These are phyloP conservation scores for Amphicarpaea edgeworthii DNA, from an alignment of 306 rosid species.

Conservation along the genomic window DNA sequence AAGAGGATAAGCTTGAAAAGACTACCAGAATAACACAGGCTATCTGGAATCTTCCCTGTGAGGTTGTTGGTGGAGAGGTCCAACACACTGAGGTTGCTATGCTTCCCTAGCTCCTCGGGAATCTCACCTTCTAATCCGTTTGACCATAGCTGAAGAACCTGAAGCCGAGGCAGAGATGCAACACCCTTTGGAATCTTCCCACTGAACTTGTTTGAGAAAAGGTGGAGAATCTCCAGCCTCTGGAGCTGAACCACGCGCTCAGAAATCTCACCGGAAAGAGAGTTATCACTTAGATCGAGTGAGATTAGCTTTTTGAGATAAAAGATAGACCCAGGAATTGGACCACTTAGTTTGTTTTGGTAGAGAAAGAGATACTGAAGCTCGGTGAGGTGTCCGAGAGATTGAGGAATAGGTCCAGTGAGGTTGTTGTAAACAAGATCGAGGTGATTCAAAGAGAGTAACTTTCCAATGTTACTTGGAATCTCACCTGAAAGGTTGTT, in stretches of 20 bases:
- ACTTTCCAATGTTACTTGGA: slow-evolving; percentile 69
- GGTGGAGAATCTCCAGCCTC: slow-evolving; percentile 79
- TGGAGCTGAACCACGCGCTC: slow-evolving; percentile 63
- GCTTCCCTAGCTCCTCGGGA: slow-evolving; percentile 73
- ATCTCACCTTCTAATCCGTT: slow-evolving; percentile 77
- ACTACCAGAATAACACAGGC: slow-evolving; percentile 63
- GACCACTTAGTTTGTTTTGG: slow-evolving; percentile 77
- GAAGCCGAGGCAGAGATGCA: slow-evolving; percentile 71
- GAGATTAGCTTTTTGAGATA: slow-evolving; percentile 67
- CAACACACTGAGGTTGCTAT: slow-evolving; percentile 74
- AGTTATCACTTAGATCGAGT: slow-evolving; percentile 87
- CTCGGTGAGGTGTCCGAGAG: slow-evolving; percentile 68
- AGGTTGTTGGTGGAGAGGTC: slow-evolving; percentile 87
- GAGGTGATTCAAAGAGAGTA: slow-evolving; percentile 69
- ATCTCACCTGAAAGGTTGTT: slow-evolving; percentile 85
- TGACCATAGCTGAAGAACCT: slow-evolving; percentile 94
- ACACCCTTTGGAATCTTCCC: slow-evolving; percentile 73
- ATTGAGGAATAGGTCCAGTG: slow-evolving; percentile 72
- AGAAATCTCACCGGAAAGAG: slow-evolving; percentile 77
- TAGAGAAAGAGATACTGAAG: slow-evolving; percentile 84
- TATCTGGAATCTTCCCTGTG: slow-evolving; percentile 69
- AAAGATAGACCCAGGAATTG: slow-evolving; percentile 65
- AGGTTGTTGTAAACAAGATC: slow-evolving; percentile 92
- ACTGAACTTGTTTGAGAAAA: slow-evolving; percentile 73
- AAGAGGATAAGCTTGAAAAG: slow-evolving; percentile 91